Evolutionary conservation across 805 yeast genomes (phyloP), one percentile per base, ranked within the genome.

Genomic region (Pichia eremophila): DNA sequence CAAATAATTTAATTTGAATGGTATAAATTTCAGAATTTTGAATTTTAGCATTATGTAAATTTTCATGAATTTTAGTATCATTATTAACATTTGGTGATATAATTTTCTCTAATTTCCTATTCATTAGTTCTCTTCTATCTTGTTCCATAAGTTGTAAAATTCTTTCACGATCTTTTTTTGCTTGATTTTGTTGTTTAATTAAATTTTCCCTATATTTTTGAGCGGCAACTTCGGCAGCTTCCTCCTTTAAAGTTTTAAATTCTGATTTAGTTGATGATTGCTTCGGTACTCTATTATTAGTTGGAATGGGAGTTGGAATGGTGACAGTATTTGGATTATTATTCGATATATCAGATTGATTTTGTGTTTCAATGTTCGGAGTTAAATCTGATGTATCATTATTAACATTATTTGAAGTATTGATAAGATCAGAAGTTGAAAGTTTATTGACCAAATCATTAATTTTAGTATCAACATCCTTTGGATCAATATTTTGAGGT

Each of bases 1-100:
- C 84, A 42, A 86, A 72, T 37, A 84, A 66, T 54, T 85, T 77
- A 12, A 87, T 40, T 44, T 67, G 71, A 25, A 67, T 49, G 2
- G 48, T 69, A n/a, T 78, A 73, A 12, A 83, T 63, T 0, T 70
- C 61, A 52, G 86, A 53, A 14, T 44, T 61, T 35, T 54, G 54
- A 25, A 58, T 44, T 31, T 48, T 40, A 5, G 45, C 39, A 42
- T 57, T 56, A 39, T 51, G 61, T 10, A 58, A n/a, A 39, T 54
- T 55, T 53, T 52, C 67, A 49, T 47, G 57, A 29, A 48, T 44
- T 52, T 53, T 46, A 14, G 12, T 14, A 25, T 35, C n/a, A 15
- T 27, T 28, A 11, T 27, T 32, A 22, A 22, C 7, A n/a, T 29
- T 27, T 3, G 39, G 36, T 32, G 44, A 46, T 44, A 8, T 35